Conservation (phyloP, 805 yeast genomes). For the Kluyveromyces nonfermentans region DNA sequence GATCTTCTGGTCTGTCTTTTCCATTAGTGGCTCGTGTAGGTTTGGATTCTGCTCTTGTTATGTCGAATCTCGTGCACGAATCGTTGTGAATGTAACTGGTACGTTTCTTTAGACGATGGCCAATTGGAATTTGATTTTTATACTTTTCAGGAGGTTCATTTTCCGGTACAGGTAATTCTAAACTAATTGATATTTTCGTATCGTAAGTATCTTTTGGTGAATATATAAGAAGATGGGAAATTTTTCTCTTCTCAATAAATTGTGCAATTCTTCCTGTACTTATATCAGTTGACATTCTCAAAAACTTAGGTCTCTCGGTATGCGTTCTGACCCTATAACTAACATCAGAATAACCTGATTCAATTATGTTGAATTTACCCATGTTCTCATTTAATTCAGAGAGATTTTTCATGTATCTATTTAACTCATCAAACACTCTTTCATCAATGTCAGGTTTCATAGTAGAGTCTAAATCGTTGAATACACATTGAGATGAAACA, state of each 20-base stretch:
- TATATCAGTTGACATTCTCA: conserved; percentile 59
- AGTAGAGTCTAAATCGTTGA: conserved; percentile 45
- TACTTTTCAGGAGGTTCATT: conserved; percentile 47
- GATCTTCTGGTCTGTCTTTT: conserved; percentile 18
- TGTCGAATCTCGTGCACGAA: conserved; percentile 63
- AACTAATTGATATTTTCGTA: conserved; percentile 60
- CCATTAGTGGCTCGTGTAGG: conserved; percentile 30
- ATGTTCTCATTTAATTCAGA: conserved; percentile 41
- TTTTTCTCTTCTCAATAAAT: conserved; percentile 62
- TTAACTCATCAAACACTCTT: conserved; percentile 48
- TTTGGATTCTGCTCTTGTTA: conserved; percentile 36
- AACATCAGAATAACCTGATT: conserved; percentile 53
- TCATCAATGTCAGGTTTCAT: conserved; percentile 62
- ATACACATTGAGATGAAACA: conserved; percentile 58
- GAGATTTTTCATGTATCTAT: conserved; percentile 44
- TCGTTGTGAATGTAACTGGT: conserved; percentile 63
- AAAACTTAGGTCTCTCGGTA: conserved; percentile 53
- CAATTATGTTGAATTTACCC: conserved; percentile 48
- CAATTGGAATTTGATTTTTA: conserved; percentile 42
- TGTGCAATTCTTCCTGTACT: conserved; percentile 58
- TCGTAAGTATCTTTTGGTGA: conserved; percentile 75
- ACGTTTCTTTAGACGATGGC: conserved; percentile 64
- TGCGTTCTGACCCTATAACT: conserved; percentile 53
- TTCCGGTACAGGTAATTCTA: conserved; percentile 60
- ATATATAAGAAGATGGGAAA: conserved; percentile 62